Conservation (phyloP, 208 protist genomes). For the Leishmania amazonensis region DNA sequence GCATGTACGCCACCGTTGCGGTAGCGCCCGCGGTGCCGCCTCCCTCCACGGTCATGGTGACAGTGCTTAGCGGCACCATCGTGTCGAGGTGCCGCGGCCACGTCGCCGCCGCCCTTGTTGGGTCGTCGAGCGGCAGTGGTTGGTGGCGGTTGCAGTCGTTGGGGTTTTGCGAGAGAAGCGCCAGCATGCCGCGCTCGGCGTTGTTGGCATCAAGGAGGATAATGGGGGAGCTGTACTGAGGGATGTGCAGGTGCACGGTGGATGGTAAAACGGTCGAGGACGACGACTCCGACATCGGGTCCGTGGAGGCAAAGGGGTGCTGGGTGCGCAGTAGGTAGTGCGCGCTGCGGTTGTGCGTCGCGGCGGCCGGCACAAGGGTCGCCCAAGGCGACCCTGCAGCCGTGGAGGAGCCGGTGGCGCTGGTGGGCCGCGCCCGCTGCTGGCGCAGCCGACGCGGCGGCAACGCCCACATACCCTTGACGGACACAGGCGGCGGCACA, state of each 20-base stretch:
- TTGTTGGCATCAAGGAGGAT: constrained; percentile 56
- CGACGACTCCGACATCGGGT: neutral
- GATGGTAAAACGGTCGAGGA: constrained; percentile 2
- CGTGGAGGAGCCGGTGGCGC: too few species aligned
- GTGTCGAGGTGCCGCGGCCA: constrained; percentile 43
- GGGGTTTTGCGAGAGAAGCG: constrained; percentile 47
- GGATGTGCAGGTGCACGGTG: constrained; percentile 31
- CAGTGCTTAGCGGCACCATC: constrained; percentile 60
- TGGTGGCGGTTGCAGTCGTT: constrained; percentile 44
- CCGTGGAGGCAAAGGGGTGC: constrained; percentile 8
- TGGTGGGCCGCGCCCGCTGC: neutral
- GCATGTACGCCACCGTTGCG: constrained; percentile 45
- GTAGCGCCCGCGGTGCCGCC: neutral
- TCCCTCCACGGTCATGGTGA: constrained; percentile 22
- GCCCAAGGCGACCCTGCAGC: too few species aligned
- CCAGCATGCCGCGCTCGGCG: constrained; percentile 54
- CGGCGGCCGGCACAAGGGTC: constrained; percentile 26
- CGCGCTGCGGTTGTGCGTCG: constrained; percentile 31
- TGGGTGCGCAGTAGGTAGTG: constrained; percentile 23
- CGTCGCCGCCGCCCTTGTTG: constrained; percentile 21
- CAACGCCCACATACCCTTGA: constrained; percentile 66
- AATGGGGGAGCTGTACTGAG: constrained; percentile 65
- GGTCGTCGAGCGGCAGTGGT: constrained; percentile 18
- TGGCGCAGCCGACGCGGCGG: constrained; percentile 36
- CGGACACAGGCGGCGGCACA: constrained; percentile 36